Evolutionary conservation across 306 rosid genomes (phyloP).

Genomic region (Prunus kanzakura): DNA sequence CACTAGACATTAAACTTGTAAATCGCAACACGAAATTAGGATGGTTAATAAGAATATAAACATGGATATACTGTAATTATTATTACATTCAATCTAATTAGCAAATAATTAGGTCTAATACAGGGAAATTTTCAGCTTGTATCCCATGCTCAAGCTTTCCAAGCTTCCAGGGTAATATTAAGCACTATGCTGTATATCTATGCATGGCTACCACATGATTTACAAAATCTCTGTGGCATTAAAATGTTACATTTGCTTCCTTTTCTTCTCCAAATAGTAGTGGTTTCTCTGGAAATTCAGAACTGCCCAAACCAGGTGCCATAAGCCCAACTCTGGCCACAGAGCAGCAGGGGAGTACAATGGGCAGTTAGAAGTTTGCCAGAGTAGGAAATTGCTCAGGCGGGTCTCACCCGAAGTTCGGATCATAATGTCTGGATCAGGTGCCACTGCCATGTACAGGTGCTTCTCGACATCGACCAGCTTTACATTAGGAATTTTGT

Average conservation of each 20-base stretch:
- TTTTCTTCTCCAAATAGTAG: conserved; percentile 59
- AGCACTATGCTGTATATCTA: not conserved
- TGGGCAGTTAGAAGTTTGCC: conserved; percentile 64
- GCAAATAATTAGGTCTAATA: not conserved
- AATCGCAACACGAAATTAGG: not conserved
- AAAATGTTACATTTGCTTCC: conserved; percentile 25
- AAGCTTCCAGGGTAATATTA: not conserved
- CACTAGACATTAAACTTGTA: not conserved
- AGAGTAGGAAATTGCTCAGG: conserved; percentile 78
- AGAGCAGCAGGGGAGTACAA: conserved; percentile 63
- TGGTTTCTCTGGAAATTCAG: conserved; percentile 60
- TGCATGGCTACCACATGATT: not conserved
- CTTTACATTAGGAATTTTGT: conserved; percentile 37
- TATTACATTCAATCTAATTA: not conserved
- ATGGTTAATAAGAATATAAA: not conserved
- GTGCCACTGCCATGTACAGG: conserved; percentile 73
- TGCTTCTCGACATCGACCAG: conserved; percentile 59
- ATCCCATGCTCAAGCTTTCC: not conserved
- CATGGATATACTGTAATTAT: too few species aligned
- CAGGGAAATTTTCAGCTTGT: not conserved
- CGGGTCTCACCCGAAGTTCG: conserved; percentile 66
- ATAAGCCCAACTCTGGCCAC: conserved; percentile 76
- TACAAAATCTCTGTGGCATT: not conserved
- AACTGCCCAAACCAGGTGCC: conserved; percentile 66
- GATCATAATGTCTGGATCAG: conserved; percentile 69